Evolutionary conservation across 805 yeast genomes (phyloP).

Genomic region (Suhomyces kilbournensis): DNA sequence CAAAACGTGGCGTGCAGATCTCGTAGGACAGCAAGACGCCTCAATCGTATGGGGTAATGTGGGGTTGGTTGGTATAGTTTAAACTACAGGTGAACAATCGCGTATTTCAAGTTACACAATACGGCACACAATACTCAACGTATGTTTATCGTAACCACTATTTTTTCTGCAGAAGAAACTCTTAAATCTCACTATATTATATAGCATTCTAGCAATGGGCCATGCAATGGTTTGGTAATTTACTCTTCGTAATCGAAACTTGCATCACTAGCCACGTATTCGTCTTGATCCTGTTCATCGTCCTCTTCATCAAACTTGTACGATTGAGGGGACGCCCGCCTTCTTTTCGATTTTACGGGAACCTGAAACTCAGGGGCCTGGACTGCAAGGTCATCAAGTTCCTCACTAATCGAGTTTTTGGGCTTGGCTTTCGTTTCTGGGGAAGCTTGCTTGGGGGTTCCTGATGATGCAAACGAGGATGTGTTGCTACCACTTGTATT

Average conservation of each 20-base stretch:
- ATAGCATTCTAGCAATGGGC: conserved; percentile 8
- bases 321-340: conserved; percentile 7
- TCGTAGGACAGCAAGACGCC: background rate
- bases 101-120: background rate
- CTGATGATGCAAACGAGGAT: conserved; percentile 6
- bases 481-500: conserved; percentile 4
- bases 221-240: conserved; percentile 8
- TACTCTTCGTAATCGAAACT: conserved; percentile 9
- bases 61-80: background rate
- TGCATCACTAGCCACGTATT: conserved; percentile 1
- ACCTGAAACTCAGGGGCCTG: conserved; percentile 3
- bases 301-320: conserved; percentile 1
- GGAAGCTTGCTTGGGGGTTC: background rate
- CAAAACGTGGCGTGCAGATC: background rate
- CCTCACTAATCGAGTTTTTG: conserved; percentile 4
- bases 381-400: conserved; percentile 21
- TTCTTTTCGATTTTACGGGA: conserved; percentile 2
- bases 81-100: background rate
- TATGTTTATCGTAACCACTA: background rate
- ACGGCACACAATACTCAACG: background rate
- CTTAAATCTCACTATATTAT: background rate
- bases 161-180: background rate
- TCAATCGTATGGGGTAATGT: background rate
- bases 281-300: conserved; percentile 17
- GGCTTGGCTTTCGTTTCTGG: background rate